Conservation (phyloP, 306 rosid genomes). For the Citrullus colocynthis region DNA sequence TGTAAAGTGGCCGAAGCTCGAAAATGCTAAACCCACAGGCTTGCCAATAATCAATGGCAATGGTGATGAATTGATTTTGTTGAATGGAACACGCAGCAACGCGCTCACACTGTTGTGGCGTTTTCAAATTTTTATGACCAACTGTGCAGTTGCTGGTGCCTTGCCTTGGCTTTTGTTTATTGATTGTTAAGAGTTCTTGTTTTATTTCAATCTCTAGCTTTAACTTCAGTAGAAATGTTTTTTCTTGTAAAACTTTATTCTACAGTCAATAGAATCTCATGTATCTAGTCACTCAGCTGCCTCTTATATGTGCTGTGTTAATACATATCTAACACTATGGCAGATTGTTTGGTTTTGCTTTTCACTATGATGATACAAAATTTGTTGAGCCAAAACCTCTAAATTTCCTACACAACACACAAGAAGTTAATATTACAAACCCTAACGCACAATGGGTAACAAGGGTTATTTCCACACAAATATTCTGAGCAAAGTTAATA, state of each 20-base stretch:
- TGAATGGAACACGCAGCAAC: neutral
- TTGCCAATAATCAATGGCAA: neutral
- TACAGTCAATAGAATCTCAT: neutral
- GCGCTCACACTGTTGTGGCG: neutral
- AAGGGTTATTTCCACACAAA: neutral
- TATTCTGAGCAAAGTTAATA: neutral
- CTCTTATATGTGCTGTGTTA: neutral
- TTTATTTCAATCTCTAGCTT: neutral
- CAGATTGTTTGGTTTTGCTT: neutral
- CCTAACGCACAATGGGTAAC: neutral
- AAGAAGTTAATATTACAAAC: neutral
- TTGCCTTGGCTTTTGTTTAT: neutral
- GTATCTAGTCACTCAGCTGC: neutral
- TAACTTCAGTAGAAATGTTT: neutral
- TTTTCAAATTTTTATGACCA: neutral
- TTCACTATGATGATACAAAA: neutral
- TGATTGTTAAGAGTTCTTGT: neutral
- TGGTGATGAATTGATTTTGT: neutral
- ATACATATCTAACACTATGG: neutral
- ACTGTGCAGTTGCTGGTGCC: neutral
- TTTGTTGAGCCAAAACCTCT: neutral
- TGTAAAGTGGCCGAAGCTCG: constrained; percentile 20
- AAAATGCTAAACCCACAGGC: neutral
- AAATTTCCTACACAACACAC: neutral
- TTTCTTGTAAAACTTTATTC: constrained; percentile 1